phyloP scores from a whole-genome alignment of 1,284 basidiomycete species.

The Austroboletus novae-zelandiae region DNA sequence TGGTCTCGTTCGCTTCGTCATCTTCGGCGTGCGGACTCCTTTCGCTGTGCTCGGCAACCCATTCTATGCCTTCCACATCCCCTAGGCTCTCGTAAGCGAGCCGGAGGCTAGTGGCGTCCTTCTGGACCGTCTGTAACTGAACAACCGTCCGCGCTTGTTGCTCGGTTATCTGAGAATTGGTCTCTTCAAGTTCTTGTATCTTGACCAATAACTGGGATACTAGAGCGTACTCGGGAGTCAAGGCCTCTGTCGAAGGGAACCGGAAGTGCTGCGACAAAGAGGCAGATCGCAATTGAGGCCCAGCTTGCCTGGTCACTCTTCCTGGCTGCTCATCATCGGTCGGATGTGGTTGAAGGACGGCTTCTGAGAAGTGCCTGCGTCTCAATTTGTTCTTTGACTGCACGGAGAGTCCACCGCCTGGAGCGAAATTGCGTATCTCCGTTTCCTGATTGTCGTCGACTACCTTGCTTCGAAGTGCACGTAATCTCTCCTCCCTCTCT shows the following conservation, averaged over 20 bases:
- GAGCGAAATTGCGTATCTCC: constrained; percentile 60
- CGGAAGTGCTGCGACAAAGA: constrained; percentile 26
- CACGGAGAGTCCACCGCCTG: constrained; percentile 43
- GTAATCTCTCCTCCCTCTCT: constrained; percentile 55
- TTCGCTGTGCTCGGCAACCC: constrained; percentile 32
- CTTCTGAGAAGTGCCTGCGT: constrained; percentile 32
- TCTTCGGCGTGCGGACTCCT: constrained; percentile 21
- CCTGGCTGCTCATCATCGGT: constrained; percentile 19
- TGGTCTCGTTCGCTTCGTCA: constrained; percentile 34
- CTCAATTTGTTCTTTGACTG: constrained; percentile 28
- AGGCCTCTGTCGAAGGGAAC: constrained; percentile 13
- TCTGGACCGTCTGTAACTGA: constrained; percentile 64
- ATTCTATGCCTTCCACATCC: constrained; percentile 50
- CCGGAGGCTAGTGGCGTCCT: constrained; percentile 67
- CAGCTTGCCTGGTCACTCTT: constrained; percentile 14
- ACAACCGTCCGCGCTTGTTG: constrained; percentile 62
- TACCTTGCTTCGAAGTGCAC: constrained; percentile 41
- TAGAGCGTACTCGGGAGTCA: constrained; percentile 49
- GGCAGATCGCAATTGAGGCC: constrained; percentile 22
- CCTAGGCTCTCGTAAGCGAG: constrained; percentile 70
- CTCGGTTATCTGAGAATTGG: constrained; percentile 67
- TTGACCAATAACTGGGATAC: constrained; percentile 74
- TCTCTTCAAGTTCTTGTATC: constrained; percentile 74
- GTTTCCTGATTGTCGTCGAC: constrained; percentile 29
- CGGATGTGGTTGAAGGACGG: constrained; percentile 9